Conservation (phyloP, 805 yeast species). For the Wickerhamiella azymoides region DNA sequence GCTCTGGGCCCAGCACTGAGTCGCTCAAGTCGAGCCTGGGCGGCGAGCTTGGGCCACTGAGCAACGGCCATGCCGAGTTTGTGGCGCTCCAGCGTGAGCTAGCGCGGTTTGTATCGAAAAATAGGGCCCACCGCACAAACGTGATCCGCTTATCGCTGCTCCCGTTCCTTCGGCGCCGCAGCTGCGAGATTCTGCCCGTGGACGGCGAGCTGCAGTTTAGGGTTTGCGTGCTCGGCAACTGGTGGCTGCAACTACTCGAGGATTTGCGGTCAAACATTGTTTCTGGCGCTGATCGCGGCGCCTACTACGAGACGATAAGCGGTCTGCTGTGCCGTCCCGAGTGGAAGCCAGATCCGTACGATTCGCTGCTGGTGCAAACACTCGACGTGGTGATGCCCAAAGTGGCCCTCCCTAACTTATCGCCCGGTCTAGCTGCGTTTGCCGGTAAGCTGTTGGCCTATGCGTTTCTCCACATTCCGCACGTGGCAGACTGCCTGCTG, state of each 20-base stretch:
- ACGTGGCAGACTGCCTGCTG: constrained; percentile 35
- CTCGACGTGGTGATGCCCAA: constrained; percentile 38
- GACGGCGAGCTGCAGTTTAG: constrained; percentile 16
- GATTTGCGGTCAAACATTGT: constrained; percentile 21
- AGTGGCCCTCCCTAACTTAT: constrained; percentile 36
- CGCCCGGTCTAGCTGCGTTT: constrained; percentile 49
- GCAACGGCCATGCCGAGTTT: constrained; percentile 10
- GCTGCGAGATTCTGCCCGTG: constrained; percentile 17
- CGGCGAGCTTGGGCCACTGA: background rate
- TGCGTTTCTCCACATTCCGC: constrained; percentile 40
- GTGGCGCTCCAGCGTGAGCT: constrained; percentile 12
- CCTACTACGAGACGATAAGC: constrained; percentile 29
- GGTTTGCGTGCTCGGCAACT: constrained; percentile 21
- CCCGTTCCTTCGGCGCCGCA: constrained; percentile 26
- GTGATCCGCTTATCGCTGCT: constrained; percentile 31
- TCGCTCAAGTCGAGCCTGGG: background rate
- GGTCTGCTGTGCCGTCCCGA: constrained; percentile 27
- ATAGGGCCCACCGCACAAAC: constrained; percentile 21
- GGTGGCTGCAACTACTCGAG: constrained; percentile 28
- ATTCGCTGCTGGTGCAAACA: constrained; percentile 33
- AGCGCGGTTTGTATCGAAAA: constrained; percentile 10
- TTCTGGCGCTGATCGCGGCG: constrained; percentile 27
- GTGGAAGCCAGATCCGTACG: constrained; percentile 22
- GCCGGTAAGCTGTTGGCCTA: constrained; percentile 60
- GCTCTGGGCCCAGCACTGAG: constrained; percentile 4